These are phyloP conservation scores for Backusella psychrophila DNA, from an alignment of 192 early-diverging fungal species.

Conservation along the genomic window DNA sequence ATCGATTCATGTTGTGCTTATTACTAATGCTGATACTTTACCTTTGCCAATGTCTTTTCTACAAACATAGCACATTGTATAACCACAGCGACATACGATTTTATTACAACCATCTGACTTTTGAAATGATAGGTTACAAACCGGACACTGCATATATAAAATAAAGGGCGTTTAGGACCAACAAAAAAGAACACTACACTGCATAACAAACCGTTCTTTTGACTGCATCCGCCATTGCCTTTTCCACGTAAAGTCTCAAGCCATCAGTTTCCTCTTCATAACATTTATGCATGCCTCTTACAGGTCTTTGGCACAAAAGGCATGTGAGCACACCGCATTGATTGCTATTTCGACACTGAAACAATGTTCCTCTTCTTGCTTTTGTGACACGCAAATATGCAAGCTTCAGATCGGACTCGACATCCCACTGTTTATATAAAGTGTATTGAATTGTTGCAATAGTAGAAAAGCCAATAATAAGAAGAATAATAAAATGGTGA, in stretches of 20 bases:
- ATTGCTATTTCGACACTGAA: slow-evolving; percentile 49
- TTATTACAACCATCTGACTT: slow-evolving; percentile 65
- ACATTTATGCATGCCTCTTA: slow-evolving; percentile 47
- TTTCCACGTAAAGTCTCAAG: slow-evolving; percentile 55
- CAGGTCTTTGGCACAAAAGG: slow-evolving; percentile 38
- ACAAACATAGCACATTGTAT: slow-evolving; percentile 64
- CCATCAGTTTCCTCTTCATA: slow-evolving; percentile 49
- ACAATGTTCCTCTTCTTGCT: slow-evolving; percentile 32
- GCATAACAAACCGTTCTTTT: slow-evolving; percentile 53
- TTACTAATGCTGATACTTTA: background rate
- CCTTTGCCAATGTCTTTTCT: slow-evolving; percentile 52
- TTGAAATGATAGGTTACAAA: slow-evolving; percentile 51
- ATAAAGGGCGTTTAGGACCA: background rate
- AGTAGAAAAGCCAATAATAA: slow-evolving; percentile 2
- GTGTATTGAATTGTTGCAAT: slow-evolving; percentile 9
- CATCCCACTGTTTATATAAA: slow-evolving; percentile 24
- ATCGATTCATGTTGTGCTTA: too few relatives aligned
- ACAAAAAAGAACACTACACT: background rate
- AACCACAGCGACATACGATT: slow-evolving; percentile 59
- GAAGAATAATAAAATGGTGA: slow-evolving; percentile 12
- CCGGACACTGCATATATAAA: slow-evolving; percentile 49
- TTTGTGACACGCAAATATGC: slow-evolving; percentile 25
- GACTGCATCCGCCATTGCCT: slow-evolving; percentile 57
- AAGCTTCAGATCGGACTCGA: slow-evolving; percentile 15
- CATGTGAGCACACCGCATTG: slow-evolving; percentile 46